Conservation (phyloP, 352 stramenopile species). For the Pythium coloratum region DNA sequence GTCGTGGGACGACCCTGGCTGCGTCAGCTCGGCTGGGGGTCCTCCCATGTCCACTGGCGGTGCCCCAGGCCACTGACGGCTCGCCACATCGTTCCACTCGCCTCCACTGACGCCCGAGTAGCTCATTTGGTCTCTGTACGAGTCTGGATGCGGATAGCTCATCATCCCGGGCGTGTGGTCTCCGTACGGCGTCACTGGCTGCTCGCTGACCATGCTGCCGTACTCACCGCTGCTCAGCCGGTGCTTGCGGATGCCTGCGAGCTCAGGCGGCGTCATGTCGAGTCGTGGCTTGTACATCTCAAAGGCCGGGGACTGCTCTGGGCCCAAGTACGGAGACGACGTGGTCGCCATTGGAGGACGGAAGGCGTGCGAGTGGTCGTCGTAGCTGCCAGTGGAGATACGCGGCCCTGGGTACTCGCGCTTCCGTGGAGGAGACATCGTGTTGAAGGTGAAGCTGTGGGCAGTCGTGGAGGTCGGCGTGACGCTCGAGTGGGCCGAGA, state of each 20-base stretch:
- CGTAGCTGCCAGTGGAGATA: slow-evolving; percentile 7
- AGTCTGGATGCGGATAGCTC: slow-evolving; percentile 14
- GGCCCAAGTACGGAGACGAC: background rate
- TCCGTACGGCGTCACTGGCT: slow-evolving; percentile 17
- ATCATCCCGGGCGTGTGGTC: slow-evolving; percentile 25
- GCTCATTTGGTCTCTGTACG: slow-evolving; percentile 16
- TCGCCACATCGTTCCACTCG: slow-evolving; percentile 23
- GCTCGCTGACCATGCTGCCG: background rate
- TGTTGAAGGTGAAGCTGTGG: slow-evolving; percentile 36
- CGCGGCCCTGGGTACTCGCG: slow-evolving; percentile 15
- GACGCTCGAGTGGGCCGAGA: slow-evolving; percentile 32
- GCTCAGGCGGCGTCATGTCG: slow-evolving; percentile 11
- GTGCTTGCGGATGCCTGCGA: slow-evolving; percentile 14
- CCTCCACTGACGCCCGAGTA: slow-evolving; percentile 7
- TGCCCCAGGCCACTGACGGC: slow-evolving; percentile 9
- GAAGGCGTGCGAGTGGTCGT: slow-evolving; percentile 16
- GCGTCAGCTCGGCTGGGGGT: slow-evolving; percentile 7
- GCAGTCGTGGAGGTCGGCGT: slow-evolving; percentile 42
- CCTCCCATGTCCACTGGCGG: slow-evolving; percentile 9
- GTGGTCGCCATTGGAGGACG: slow-evolving; percentile 1
- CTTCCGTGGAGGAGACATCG: slow-evolving; percentile 49
- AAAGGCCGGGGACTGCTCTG: slow-evolving; percentile 3
- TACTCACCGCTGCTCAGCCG: slow-evolving; percentile 14
- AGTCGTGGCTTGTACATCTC: slow-evolving; percentile 26
- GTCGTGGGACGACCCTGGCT: slow-evolving; percentile 19